Conservation (phyloP, 805 yeast species). For the Blastobotrys mokoenaii region DNA sequence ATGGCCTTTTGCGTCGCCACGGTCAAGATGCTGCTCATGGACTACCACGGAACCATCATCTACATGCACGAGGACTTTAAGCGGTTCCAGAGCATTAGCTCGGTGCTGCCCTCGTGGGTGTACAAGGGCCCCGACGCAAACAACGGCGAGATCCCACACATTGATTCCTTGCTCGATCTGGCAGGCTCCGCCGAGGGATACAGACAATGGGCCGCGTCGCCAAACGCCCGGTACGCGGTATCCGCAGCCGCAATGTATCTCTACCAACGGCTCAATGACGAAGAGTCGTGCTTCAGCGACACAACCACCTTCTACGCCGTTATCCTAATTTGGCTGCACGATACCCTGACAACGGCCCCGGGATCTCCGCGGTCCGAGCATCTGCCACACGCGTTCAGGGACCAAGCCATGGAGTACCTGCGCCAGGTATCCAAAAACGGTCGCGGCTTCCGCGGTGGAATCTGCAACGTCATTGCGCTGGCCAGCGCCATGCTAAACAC, state of each 20-base stretch:
- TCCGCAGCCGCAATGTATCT: constrained; percentile 21
- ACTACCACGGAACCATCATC: constrained; percentile 24
- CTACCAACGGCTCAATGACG: too few species aligned
- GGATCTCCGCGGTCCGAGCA: too few species aligned
- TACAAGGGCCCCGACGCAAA: constrained; percentile 4
- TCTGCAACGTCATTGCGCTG: too few species aligned
- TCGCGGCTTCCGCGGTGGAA: too few species aligned
- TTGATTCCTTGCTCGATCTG: too few species aligned
- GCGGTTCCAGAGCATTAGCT: constrained; percentile 22
- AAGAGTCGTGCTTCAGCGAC: constrained; percentile 19
- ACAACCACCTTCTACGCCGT: constrained; percentile 23
- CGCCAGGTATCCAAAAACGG: too few species aligned
- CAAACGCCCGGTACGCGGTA: constrained; percentile 23
- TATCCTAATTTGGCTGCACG: constrained; percentile 24
- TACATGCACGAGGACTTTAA: constrained; percentile 26
- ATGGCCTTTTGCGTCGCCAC: too few species aligned
- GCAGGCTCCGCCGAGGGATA: constrained; percentile 10
- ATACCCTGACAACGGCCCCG: too few species aligned
- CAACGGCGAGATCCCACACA: too few species aligned
- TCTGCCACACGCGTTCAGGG: too few species aligned
- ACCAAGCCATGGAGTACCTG: too few species aligned
- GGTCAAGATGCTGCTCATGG: constrained; percentile 18
- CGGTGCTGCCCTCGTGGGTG: constrained; percentile 20
- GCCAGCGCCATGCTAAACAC: too few species aligned
- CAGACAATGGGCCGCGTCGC: constrained; percentile 22